Percentiles rank a stretch among this genome's conserved stretches.
Evolutionary conservation across 768 basidiomycete genomes (phyloP).

Genomic region (Tephrocybe rancida): DNA sequence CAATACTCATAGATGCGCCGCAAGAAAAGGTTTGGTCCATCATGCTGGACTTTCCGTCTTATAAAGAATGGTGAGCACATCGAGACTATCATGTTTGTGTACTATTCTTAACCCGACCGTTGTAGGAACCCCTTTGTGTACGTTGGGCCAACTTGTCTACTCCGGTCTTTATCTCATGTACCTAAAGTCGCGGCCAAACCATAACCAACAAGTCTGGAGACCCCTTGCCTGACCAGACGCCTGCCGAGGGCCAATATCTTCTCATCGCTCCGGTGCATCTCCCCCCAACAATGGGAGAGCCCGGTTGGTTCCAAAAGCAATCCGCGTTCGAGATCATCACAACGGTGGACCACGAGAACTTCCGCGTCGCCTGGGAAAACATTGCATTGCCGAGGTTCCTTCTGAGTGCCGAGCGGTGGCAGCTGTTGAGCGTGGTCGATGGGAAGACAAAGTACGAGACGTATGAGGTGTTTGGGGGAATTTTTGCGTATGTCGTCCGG

Average conservation of each 20-base stretch:
- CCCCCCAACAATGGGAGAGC: slow-evolving; percentile 57
- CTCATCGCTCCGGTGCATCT: slow-evolving; percentile 55
- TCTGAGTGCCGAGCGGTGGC: slow-evolving; percentile 62
- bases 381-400: slow-evolving; percentile 45
- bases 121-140: slow-evolving; percentile 72
- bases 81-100: not conserved
- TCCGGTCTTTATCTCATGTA: not conserved
- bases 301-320: slow-evolving; percentile 36
- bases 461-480: slow-evolving; percentile 59
- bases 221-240: slow-evolving; percentile 49
- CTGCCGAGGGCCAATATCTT: slow-evolving; percentile 49
- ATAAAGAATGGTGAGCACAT: slow-evolving; percentile 56
- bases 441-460: slow-evolving; percentile 67
- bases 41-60: slow-evolving; percentile 62
- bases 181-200: slow-evolving; percentile 50
- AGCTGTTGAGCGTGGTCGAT: slow-evolving; percentile 52
- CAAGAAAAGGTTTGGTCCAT: slow-evolving; percentile 62
- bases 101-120: not conserved
- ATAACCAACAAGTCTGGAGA: slow-evolving; percentile 41
- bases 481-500: slow-evolving; percentile 55
- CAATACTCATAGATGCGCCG: slow-evolving; percentile 61
- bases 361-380: slow-evolving; percentile 60
- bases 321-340: slow-evolving; percentile 50
- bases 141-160: slow-evolving; percentile 22
- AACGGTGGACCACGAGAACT: slow-evolving; percentile 51